Conservation (phyloP, 306 rosid genomes). For the Herpetospermum pedunculosum region DNA sequence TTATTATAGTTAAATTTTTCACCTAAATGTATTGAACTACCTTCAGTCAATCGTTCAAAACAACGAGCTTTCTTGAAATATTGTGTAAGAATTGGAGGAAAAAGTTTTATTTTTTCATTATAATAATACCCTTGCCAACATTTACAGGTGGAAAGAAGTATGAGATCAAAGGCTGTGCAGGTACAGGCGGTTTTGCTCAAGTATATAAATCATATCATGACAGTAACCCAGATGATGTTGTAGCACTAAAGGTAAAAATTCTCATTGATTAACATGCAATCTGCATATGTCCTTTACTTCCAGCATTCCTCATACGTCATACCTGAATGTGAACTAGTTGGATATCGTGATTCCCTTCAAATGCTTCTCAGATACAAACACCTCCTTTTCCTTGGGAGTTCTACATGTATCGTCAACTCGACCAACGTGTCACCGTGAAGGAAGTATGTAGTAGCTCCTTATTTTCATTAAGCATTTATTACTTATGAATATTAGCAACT, state of each 20-base stretch:
- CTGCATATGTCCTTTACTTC: neutral
- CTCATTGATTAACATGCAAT: neutral
- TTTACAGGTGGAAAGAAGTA: slow-evolving; percentile 73
- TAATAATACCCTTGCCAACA: neutral
- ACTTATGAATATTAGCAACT: neutral
- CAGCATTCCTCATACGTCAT: neutral
- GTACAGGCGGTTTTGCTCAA: slow-evolving; percentile 88
- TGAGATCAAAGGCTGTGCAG: slow-evolving; percentile 86
- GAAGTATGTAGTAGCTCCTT: slow-evolving; percentile 31
- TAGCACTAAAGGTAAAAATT: slow-evolving; percentile 64
- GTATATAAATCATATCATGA: slow-evolving; percentile 64
- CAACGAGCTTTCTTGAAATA: neutral
- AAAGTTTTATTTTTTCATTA: neutral
- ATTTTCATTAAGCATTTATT: neutral
- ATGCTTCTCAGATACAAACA: slow-evolving; percentile 58
- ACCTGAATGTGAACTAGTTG: slow-evolving; percentile 8
- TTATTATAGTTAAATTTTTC: neutral
- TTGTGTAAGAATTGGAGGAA: neutral
- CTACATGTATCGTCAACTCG: slow-evolving; percentile 88
- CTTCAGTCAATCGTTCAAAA: slow-evolving; percentile 5
- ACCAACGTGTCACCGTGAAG: slow-evolving; percentile 46
- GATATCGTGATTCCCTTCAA: slow-evolving; percentile 9
- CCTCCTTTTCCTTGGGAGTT: slow-evolving; percentile 94
- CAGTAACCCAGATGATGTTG: slow-evolving; percentile 62
- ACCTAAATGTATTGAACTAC: slow-evolving; percentile 1